Evolutionary conservation across 345 rosid genomes (phyloP).

Genomic region (Acer yangbiense): DNA sequence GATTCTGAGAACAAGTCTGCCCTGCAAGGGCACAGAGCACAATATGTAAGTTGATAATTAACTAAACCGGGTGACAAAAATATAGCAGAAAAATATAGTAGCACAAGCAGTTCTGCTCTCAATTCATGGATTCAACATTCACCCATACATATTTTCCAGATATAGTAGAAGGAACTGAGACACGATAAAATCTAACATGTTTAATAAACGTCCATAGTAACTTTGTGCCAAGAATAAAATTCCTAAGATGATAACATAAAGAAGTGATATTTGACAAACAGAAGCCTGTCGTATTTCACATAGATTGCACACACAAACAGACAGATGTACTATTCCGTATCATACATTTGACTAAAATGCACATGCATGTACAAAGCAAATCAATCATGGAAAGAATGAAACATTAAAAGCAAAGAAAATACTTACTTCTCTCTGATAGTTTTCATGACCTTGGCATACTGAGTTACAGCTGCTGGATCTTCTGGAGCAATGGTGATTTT

Average conservation of each 20-base stretch:
- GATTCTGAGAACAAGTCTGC: conserved; percentile 85
- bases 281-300: neutral
- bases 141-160: neutral
- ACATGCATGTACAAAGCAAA: neutral
- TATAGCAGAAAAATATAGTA: neutral
- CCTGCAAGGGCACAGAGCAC: conserved; percentile 53
- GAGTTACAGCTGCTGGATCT: conserved; percentile 85
- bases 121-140: conserved; percentile 2
- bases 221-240: neutral
- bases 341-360: neutral
- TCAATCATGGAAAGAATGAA: neutral
- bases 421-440: conserved; percentile 85
- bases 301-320: neutral
- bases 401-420: conserved; percentile 9
- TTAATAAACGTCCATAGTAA: neutral
- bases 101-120: neutral
- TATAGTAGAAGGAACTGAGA: neutral
- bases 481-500: conserved; percentile 90
- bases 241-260: neutral
- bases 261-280: neutral
- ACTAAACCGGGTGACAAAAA: neutral
- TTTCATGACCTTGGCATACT: conserved; percentile 89
- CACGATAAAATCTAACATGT: neutral
- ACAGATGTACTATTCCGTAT: neutral
- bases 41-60: conserved; percentile 19